phyloP scores from a whole-genome alignment of 345 rosid genomes.

The Corymbia maculata region DNA sequence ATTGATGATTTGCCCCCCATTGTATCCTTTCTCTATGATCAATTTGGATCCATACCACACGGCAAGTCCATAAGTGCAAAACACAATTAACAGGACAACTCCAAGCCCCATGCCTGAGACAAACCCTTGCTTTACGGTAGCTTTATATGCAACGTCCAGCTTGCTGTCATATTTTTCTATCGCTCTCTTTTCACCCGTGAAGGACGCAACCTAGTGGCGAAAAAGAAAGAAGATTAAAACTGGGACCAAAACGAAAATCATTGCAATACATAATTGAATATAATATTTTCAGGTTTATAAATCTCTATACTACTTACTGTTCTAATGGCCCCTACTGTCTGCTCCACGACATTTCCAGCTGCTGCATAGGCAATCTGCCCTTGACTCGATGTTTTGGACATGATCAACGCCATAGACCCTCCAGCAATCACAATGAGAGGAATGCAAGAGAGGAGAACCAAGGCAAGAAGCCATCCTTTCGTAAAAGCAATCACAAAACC shows the following conservation, averaged over 20 bases:
- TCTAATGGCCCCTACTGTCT: slow-evolving; percentile 72
- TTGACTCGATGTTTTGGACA: slow-evolving; percentile 62
- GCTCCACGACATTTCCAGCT: slow-evolving; percentile 84
- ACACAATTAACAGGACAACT: slow-evolving; percentile 25
- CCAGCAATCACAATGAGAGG: slow-evolving; percentile 52
- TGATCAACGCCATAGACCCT: slow-evolving; percentile 40
- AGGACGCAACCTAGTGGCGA: slow-evolving; percentile 62
- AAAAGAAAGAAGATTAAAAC: neutral
- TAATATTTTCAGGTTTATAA: neutral
- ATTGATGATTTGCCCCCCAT: slow-evolving; percentile 68
- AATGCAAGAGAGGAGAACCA: slow-evolving; percentile 47
- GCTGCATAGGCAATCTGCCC: slow-evolving; percentile 78
- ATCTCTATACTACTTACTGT: slow-evolving; percentile 36
- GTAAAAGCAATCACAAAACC: slow-evolving; percentile 54
- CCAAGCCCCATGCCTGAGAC: slow-evolving; percentile 72
- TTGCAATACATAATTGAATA: neutral
- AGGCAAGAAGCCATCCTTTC: slow-evolving; percentile 51
- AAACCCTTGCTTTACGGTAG: slow-evolving; percentile 55
- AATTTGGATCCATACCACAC: slow-evolving; percentile 66
- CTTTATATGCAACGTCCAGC: slow-evolving; percentile 44
- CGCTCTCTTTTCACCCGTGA: slow-evolving; percentile 78
- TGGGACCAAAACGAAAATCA: neutral
- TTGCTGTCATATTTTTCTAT: slow-evolving; percentile 45
- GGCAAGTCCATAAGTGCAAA: slow-evolving; percentile 51
- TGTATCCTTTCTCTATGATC: slow-evolving; percentile 54